Evolutionary conservation across 306 rosid genomes (phyloP).

Genomic region (Cicer bijugum): DNA sequence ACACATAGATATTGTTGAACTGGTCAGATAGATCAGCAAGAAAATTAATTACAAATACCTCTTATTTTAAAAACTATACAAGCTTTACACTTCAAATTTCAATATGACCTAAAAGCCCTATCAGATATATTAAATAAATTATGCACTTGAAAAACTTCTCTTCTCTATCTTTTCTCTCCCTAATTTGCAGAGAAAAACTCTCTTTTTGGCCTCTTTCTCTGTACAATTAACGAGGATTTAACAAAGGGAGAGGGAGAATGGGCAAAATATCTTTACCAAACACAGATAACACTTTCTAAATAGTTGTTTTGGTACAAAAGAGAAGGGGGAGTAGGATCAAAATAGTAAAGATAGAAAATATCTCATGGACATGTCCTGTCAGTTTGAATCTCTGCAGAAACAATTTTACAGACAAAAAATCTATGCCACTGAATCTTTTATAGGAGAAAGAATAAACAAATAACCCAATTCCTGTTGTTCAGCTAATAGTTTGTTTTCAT

Average conservation of each 20-base stretch:
- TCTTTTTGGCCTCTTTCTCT: not conserved
- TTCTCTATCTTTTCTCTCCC: not conserved
- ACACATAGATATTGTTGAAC: not conserved
- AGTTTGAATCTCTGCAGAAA: not conserved
- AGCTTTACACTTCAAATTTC: not conserved
- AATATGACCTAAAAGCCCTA: not conserved
- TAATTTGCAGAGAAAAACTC: not conserved
- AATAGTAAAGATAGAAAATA: too few species aligned
- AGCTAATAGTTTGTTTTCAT: not conserved
- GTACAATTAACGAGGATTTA: not conserved
- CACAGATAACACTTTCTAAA: not conserved
- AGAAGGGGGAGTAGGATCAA: too few species aligned
- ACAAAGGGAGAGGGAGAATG: not conserved
- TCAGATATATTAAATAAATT: not conserved
- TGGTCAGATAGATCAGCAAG: not conserved
- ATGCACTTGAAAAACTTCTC: not conserved
- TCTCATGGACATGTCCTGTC: conserved; percentile 1
- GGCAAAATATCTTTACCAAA: not conserved
- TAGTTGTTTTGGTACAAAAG: too few species aligned
- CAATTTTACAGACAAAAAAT: not conserved
- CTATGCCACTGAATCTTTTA: not conserved
- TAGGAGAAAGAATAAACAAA: not conserved
- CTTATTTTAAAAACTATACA: not conserved
- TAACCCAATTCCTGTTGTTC: not conserved
- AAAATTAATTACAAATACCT: not conserved